phyloP scores from a whole-genome alignment of 2,329 filamentous ascomycete species.

The Rhexocercosporidium sp. region DNA sequence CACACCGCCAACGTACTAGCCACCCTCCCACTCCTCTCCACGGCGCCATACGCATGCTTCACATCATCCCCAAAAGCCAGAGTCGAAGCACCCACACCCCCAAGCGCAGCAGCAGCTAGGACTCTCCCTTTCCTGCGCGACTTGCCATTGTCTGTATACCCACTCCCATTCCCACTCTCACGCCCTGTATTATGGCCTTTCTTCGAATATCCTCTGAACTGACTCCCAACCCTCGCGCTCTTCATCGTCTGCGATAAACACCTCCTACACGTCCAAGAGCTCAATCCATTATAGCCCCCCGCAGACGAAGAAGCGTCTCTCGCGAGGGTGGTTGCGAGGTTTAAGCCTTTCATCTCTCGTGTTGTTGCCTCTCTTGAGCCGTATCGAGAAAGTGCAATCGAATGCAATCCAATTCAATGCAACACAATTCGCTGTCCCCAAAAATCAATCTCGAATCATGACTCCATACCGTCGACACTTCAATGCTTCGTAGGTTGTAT shows the following conservation, averaged over 20 bases:
- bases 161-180: constrained; percentile 2
- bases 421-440: neutral
- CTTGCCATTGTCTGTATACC: constrained; percentile 17
- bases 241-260: constrained; percentile 30
- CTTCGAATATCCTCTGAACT: constrained; percentile 19
- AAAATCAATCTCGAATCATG: neutral
- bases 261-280: constrained; percentile 38
- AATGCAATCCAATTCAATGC: neutral
- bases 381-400: neutral
- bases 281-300: neutral
- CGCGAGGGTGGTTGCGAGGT: constrained; percentile 27
- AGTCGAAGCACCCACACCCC: constrained; percentile 34
- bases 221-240: constrained; percentile 3
- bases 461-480: neutral
- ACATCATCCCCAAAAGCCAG: constrained; percentile 70
- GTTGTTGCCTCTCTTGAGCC: neutral
- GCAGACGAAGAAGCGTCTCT: neutral
- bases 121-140: constrained; percentile 27
- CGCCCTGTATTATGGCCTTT: neutral
- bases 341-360: constrained; percentile 37
- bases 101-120: constrained; percentile 33
- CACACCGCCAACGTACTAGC: constrained; percentile 75
- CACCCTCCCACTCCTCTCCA: constrained; percentile 80
- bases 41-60: constrained; percentile 75
- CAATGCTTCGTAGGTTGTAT: neutral